phyloP scores from a whole-genome alignment of 1,284 basidiomycete genomes.

The Moesziomyces parantarcticus region DNA sequence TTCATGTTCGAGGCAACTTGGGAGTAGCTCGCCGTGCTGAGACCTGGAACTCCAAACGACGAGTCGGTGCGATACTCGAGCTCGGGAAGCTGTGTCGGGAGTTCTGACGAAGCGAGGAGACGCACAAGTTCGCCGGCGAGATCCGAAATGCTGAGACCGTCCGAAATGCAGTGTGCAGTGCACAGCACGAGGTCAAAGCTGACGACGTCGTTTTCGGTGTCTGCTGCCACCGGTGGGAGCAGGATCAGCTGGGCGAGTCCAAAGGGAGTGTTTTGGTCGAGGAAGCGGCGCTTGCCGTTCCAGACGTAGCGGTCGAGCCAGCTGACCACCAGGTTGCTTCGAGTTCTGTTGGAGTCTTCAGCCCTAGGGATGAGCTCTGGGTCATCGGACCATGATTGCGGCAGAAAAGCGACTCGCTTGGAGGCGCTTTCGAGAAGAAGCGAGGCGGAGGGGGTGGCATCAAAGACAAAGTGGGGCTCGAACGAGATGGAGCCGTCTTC shows the following conservation, averaged over 20 bases:
- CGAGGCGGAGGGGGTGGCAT: conserved; percentile 17
- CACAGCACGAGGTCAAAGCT: conserved; percentile 37
- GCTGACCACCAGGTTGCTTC: conserved; percentile 10
- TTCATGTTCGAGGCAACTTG: conserved; percentile 11
- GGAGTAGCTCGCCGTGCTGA: conserved; percentile 8
- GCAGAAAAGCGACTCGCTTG: conserved; percentile 12
- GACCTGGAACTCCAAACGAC: conserved; percentile 2
- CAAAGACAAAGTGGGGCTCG: conserved; percentile 45
- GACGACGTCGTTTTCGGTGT: background rate
- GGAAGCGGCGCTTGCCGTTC: conserved; percentile 43
- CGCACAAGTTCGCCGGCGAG: conserved; percentile 33
- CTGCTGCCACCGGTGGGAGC: conserved; percentile 15
- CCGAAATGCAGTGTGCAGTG: conserved; percentile 41
- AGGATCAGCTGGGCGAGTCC: conserved; percentile 32
- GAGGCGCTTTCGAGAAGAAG: conserved; percentile 26
- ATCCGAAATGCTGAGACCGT: conserved; percentile 38
- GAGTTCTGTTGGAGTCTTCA: background rate
- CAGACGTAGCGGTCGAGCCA: conserved; percentile 43
- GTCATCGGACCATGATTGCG: conserved; percentile 15
- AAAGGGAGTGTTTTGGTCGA: conserved; percentile 20
- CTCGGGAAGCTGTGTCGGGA: conserved; percentile 14
- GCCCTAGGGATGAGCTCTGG: no score
- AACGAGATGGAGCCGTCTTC: conserved; percentile 39
- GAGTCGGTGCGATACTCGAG: conserved; percentile 3
- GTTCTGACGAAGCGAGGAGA: conserved; percentile 19